A percentile compares a stretch with the other conserved stretches of the same genome.
These are phyloP conservation scores for Solanum tacnaense DNA, from an alignment of 257 asterid genomes.

Conservation along the genomic window DNA sequence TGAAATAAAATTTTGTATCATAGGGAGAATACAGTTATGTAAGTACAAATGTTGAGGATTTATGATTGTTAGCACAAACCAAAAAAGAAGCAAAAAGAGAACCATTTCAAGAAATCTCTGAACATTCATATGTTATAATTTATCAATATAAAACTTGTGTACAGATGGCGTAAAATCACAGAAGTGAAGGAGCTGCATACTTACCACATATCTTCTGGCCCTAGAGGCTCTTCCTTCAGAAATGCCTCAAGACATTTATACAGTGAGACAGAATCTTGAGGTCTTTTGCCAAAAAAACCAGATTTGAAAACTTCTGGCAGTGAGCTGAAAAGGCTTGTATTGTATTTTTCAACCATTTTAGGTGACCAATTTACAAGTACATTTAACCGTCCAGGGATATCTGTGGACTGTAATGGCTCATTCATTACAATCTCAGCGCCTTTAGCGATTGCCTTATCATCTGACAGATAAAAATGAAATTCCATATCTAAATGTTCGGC, in stretches of 20 bases:
- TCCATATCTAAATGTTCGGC: slow-evolving; percentile 24
- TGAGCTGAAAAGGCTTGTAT: slow-evolving; percentile 35
- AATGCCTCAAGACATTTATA: slow-evolving; percentile 94
- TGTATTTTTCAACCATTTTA: slow-evolving; percentile 35
- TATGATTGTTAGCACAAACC: background rate
- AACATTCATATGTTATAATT: background rate
- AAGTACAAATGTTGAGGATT: background rate
- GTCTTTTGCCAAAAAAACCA: slow-evolving; percentile 46
- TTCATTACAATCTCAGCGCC: slow-evolving; percentile 41
- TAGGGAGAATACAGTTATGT: background rate
- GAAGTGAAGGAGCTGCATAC: slow-evolving; percentile 19
- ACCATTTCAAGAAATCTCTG: background rate
- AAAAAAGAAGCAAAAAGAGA: background rate
- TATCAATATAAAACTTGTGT: background rate
- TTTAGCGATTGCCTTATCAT: slow-evolving; percentile 48
- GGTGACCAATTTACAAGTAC: slow-evolving; percentile 75
- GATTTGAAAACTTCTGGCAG: slow-evolving; percentile 79
- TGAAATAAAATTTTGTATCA: background rate
- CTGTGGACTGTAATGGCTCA: slow-evolving; percentile 37
- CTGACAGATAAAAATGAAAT: slow-evolving; percentile 54
- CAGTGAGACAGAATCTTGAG: slow-evolving; percentile 74
- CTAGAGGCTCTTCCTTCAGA: slow-evolving; percentile 95
- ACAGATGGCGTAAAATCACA: background rate
- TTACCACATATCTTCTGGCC: slow-evolving; percentile 99
- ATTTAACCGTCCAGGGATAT: slow-evolving; percentile 32